These are phyloP conservation scores for Flammula alnicola DNA, from an alignment of 1,284 basidiomycete genomes.

Conservation along the genomic window DNA sequence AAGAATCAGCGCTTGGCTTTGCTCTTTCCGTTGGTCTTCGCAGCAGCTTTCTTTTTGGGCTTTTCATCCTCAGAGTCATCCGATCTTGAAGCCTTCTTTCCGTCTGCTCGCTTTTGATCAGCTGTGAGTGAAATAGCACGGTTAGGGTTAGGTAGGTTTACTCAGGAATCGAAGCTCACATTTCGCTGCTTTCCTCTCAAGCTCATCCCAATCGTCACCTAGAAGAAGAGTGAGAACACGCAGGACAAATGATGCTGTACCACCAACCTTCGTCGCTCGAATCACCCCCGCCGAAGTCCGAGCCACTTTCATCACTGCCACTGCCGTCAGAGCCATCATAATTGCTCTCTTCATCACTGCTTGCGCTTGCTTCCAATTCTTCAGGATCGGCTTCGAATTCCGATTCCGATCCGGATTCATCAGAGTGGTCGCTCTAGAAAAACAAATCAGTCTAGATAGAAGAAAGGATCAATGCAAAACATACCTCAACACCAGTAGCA, in stretches of 20 bases:
- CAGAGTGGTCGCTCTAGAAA: slow-evolving; percentile 66
- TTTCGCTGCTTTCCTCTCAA: slow-evolving; percentile 89
- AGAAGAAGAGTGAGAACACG: slow-evolving; percentile 9
- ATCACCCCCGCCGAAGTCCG: slow-evolving; percentile 71
- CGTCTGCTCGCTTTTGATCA: slow-evolving; percentile 68
- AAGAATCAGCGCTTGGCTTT: slow-evolving; percentile 22
- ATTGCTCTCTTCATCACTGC: slow-evolving; percentile 59
- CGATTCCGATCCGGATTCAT: slow-evolving; percentile 76
- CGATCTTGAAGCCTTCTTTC: slow-evolving; percentile 56
- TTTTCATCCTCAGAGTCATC: slow-evolving; percentile 68
- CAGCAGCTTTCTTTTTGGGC: slow-evolving; percentile 60
- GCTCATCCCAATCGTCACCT: slow-evolving; percentile 95
- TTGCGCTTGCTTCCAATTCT: slow-evolving; percentile 54
- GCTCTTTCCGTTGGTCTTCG: slow-evolving; percentile 41
- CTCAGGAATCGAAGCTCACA: slow-evolving; percentile 64
- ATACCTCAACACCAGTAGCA: slow-evolving; percentile 70
- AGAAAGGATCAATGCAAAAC: slow-evolving; percentile 19
- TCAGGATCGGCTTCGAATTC: slow-evolving; percentile 77
- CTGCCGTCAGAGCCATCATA: slow-evolving; percentile 69
- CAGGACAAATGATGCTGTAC: slow-evolving; percentile 5
- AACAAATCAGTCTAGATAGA: neutral
- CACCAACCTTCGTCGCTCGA: slow-evolving; percentile 67
- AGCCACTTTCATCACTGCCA: slow-evolving; percentile 67
- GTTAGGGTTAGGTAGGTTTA: no score
- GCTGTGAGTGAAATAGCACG: slow-evolving; percentile 48